Conservation (phyloP, 192 early-diverging fungal genomes). For the Podila minutissima region DNA sequence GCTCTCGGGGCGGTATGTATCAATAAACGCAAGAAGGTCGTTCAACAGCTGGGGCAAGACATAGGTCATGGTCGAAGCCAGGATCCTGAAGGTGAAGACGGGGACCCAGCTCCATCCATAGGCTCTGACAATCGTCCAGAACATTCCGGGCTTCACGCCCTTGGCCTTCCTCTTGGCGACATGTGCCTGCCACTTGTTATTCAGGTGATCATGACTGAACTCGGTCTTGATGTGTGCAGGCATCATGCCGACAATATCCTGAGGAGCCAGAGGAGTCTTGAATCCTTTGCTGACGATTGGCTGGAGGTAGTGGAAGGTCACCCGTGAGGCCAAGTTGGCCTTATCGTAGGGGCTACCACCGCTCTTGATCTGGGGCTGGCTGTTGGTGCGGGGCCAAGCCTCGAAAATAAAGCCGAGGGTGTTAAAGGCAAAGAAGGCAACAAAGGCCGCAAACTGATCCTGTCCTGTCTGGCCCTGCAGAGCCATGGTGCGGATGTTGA, state of each 20-base stretch:
- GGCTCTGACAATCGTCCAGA: slow-evolving; percentile 16
- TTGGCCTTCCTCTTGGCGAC: slow-evolving; percentile 19
- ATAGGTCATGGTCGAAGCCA: slow-evolving; percentile 29
- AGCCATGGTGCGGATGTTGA: slow-evolving; percentile 49
- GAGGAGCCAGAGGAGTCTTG: slow-evolving; percentile 21
- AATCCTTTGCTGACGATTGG: slow-evolving; percentile 41
- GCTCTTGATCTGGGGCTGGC: slow-evolving; percentile 12
- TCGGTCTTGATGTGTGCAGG: slow-evolving; percentile 30
- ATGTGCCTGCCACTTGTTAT: slow-evolving; percentile 18
- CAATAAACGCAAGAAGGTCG: slow-evolving; percentile 36
- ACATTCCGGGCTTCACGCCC: slow-evolving; percentile 26
- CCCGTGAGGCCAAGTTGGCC: slow-evolving; percentile 43
- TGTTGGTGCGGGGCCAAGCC: slow-evolving; percentile 32
- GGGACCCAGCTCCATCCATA: slow-evolving; percentile 23
- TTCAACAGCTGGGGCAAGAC: slow-evolving; percentile 47
- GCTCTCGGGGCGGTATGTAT: slow-evolving; percentile 20
- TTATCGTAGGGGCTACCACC: slow-evolving; percentile 31
- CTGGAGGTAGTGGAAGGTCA: slow-evolving; percentile 50
- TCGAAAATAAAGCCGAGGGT: slow-evolving; percentile 34
- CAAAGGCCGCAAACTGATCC: slow-evolving; percentile 40
- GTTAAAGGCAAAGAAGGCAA: slow-evolving; percentile 41
- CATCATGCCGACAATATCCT: slow-evolving; percentile 48
- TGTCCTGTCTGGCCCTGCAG: slow-evolving; percentile 17
- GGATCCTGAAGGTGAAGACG: slow-evolving; percentile 21
- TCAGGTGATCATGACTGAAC: slow-evolving; percentile 20